Evolutionary conservation across 2,329 filamentous ascomycete genomes (phyloP), one percentile per base, ranked within the genome.

Genomic region (Diplodia sapinea): DNA sequence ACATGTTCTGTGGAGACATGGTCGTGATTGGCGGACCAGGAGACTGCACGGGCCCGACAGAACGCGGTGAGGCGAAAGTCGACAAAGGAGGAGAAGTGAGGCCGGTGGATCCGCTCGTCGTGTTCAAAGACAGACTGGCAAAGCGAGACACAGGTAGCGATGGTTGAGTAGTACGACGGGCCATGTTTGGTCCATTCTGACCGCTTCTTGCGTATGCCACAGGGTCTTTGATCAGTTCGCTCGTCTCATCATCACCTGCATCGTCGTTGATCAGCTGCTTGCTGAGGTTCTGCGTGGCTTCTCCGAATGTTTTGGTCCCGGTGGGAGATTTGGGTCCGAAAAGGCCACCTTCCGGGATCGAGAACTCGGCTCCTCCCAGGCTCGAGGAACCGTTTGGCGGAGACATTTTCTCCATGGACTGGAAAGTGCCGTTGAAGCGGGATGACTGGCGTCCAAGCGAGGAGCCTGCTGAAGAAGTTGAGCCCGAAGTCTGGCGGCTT

Each of bases 271-370:
- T 93, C 62, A 93, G 81, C 2, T 88, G 86, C 78, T 92, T 93
- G 72, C 91, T 89, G 79, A 79, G 66, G 54, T 79, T 79, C 38
- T 68, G 66, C 17, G 66, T 49, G 61, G 85, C 83, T 69, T 89
- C 88, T n/a, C 82, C 82, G n/a, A 90, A 82, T 65, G 90, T 87
- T 15, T 63, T 63, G 74, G 89, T 90, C 51, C 87, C 88, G 66
- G 92, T 89, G 1, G 90, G 90, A 6, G 90, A 92, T 71, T 91
- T 89, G 0, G 89, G 87, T 13, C 89, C 90, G 78, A 92, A 93
- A 31, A 92, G 79, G 74, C 77, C 84, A 4, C 81, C 79, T 38
- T 88, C 87, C 3, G 85, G 82, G 63, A 85, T 84, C n/a, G 86
- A 82, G 59, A 90, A 83, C 69, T 91, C 88, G 69, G 82, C 85